Percentiles rank a stretch among this genome's conserved stretches.
These are phyloP conservation scores for Podosphaera aphanis DNA, from an alignment of 2,329 filamentous ascomycete species.

Conservation along the genomic window DNA sequence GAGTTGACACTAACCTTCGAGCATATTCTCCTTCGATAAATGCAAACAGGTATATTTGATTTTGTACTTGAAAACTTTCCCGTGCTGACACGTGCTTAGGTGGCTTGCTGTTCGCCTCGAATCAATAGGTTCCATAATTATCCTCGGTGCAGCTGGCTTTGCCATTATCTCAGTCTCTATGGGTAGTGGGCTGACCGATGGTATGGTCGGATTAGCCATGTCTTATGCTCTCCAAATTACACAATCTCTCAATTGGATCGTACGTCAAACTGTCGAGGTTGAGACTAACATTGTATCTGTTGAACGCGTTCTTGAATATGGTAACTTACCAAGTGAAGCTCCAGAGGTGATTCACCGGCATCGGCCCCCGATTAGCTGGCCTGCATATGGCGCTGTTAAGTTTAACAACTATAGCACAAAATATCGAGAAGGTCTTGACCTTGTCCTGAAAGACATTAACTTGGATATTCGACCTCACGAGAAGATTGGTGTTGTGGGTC, in stretches of 20 bases:
- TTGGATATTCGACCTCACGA: conserved; percentile 86
- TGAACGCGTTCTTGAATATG: conserved; percentile 91
- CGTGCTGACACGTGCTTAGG: conserved; percentile 23
- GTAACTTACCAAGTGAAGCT: conserved; percentile 72
- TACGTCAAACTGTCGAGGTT: conserved; percentile 95
- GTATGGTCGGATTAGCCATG: conserved; percentile 79
- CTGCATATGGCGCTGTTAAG: conserved; percentile 62
- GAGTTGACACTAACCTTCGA: conserved; percentile 78
- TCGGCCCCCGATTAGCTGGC: conserved; percentile 76
- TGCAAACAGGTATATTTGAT: conserved; percentile 23
- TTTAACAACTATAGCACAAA: conserved; percentile 89
- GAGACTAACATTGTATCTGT: conserved; percentile 99
- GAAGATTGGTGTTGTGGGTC: conserved; percentile 92
- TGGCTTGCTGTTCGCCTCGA: conserved; percentile 91
- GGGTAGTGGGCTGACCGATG: conserved; percentile 38
- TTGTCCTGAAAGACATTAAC: conserved; percentile 81
- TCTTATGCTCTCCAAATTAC: conserved; percentile 95
- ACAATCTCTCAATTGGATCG: conserved; percentile 94
- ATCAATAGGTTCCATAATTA: conserved; percentile 86
- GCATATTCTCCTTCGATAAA: conserved; percentile 94
- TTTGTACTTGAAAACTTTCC: neutral
- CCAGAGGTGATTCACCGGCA: conserved; percentile 79
- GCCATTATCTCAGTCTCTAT: conserved; percentile 57
- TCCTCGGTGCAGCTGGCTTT: conserved; percentile 64
- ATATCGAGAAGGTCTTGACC: conserved; percentile 70